Conservation (phyloP, 345 rosid species). For the Eucalyptus sideroxylon region DNA sequence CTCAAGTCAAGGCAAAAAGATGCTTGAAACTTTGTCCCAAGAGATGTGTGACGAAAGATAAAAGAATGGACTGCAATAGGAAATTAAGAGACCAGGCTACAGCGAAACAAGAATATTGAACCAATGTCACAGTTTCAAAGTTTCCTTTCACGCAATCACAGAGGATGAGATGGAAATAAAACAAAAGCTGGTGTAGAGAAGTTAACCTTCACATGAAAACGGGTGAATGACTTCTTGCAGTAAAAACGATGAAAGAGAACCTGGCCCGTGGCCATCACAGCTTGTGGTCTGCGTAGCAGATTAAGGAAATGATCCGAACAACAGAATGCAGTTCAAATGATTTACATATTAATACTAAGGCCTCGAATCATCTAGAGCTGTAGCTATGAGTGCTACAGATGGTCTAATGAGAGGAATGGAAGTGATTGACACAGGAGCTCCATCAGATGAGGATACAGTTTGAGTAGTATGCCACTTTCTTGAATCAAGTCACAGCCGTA, state of each 20-base stretch:
- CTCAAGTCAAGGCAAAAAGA: not conserved
- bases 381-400: too few relatives aligned
- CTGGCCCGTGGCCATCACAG: conserved; percentile 98
- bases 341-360: not conserved
- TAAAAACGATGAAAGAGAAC: conserved; percentile 89
- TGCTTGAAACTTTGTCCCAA: not conserved
- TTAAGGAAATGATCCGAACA: conserved; percentile 1
- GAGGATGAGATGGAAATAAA: not conserved
- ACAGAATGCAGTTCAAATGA: not conserved
- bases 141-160: not conserved
- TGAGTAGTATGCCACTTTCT: conserved; percentile 82
- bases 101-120: not conserved
- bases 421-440: too few relatives aligned
- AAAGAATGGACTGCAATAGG: not conserved
- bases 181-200: not conserved
- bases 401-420: too few relatives aligned
- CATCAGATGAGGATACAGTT: conserved; percentile 37
- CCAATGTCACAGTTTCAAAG: not conserved
- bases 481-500: conserved; percentile 95
- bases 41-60: not conserved
- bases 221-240: conserved; percentile 93
- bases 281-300: conserved; percentile 54
- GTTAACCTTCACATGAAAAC: conserved; percentile 76
- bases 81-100: not conserved
- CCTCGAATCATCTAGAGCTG: not conserved